Evolutionary conservation across 179 eudicot genomes (phyloP).

Genomic region (Amaranthus tricolor): DNA sequence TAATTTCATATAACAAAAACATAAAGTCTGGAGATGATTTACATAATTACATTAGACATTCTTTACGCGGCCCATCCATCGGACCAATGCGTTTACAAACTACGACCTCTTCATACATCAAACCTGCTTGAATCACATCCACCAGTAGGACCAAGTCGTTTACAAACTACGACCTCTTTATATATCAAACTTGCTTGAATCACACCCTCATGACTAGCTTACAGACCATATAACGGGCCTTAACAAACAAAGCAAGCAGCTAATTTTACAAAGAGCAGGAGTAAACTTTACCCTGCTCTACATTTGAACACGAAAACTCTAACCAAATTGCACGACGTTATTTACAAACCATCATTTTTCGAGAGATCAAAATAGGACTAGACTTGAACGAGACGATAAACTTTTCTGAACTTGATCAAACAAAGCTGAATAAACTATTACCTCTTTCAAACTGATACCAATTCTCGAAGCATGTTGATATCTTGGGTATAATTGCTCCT

Average conservation of each 20-base stretch:
- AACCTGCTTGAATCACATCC: too few relatives aligned
- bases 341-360: slow-evolving; percentile 16
- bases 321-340: slow-evolving; percentile 13
- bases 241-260: not conserved
- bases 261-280: slow-evolving; percentile 7
- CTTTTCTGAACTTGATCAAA: not conserved
- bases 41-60: too few relatives aligned
- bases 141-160: too few relatives aligned
- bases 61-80: too few relatives aligned
- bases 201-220: slow-evolving; percentile 6
- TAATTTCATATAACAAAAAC: too few relatives aligned
- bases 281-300: slow-evolving; percentile 6
- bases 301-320: not conserved
- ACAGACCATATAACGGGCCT: not conserved
- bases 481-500: not conserved
- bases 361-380: slow-evolving; percentile 10
- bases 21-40: too few relatives aligned
- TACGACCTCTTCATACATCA: not conserved
- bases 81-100: too few relatives aligned
- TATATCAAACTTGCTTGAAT: not conserved
- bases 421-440: not conserved
- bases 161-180: not conserved
- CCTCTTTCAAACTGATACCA: slow-evolving; percentile 15
- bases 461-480: slow-evolving; percentile 25
- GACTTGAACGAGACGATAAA: not conserved